Evolutionary conservation across 257 asterid genomes (phyloP).

Genomic region (Eucommia ulmoides): DNA sequence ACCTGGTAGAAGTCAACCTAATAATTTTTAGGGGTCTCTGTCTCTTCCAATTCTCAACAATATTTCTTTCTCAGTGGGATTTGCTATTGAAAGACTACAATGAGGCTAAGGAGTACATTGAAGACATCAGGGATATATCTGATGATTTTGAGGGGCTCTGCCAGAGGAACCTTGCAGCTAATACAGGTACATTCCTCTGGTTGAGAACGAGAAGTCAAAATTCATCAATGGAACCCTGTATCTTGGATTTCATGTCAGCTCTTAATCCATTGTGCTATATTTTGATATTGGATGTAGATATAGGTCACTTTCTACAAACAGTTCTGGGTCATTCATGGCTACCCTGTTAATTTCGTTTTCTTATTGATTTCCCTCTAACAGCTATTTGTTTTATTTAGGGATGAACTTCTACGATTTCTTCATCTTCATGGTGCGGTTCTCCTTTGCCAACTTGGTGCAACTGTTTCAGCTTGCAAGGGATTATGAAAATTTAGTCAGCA

Average conservation of each 20-base stretch:
- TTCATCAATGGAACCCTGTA: too few relatives aligned
- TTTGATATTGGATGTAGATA: too few relatives aligned
- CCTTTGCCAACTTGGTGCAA: slow-evolving; percentile 57
- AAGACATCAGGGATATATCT: slow-evolving; percentile 76
- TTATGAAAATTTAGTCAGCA: slow-evolving; percentile 5
- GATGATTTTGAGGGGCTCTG: slow-evolving; percentile 92
- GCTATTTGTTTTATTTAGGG: slow-evolving; percentile 26
- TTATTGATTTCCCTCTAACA: background rate
- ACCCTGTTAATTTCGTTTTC: background rate
- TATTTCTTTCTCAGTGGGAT: slow-evolving; percentile 63
- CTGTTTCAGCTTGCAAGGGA: slow-evolving; percentile 28
- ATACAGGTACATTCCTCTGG: slow-evolving; percentile 64
- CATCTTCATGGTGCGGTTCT: slow-evolving; percentile 56
- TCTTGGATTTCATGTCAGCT: too few relatives aligned
- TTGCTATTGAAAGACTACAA: slow-evolving; percentile 78
- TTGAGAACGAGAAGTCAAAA: too few relatives aligned
- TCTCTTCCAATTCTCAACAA: too few relatives aligned
- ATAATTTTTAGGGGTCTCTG: too few relatives aligned
- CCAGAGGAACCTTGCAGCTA: slow-evolving; percentile 91
- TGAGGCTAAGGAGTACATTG: slow-evolving; percentile 73
- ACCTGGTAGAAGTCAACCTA: slow-evolving; percentile 5
- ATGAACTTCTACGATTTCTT: slow-evolving; percentile 78
- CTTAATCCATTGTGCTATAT: too few relatives aligned
- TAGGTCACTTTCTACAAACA: too few relatives aligned
- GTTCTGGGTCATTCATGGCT: too few relatives aligned